These are phyloP conservation scores for Fusarium globosum DNA, from an alignment of 2,329 filamentous ascomycete species.

Conservation along the genomic window DNA sequence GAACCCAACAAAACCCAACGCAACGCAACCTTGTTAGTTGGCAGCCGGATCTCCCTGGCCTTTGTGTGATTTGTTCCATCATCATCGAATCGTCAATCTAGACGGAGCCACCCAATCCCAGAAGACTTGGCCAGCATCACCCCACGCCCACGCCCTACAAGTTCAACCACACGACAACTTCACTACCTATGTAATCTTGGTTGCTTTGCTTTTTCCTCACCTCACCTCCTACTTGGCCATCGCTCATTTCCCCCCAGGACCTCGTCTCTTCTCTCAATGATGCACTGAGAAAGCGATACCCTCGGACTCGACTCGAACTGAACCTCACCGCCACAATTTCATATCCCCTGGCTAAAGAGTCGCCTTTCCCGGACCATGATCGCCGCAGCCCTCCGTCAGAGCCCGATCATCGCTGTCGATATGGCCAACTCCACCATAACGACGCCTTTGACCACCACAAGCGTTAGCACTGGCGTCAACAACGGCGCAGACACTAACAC, in stretches of 20 bases:
- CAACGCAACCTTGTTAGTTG: background rate
- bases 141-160: slow-evolving; percentile 23
- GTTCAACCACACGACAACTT: slow-evolving; percentile 19
- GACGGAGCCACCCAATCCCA: slow-evolving; percentile 21
- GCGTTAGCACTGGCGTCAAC: slow-evolving; percentile 28
- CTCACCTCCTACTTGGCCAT: background rate
- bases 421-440: slow-evolving; percentile 37
- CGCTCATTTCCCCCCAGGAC: background rate
- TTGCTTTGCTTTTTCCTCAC: background rate
- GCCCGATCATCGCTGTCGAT: slow-evolving; percentile 32
- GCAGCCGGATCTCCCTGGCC: slow-evolving; percentile 16
- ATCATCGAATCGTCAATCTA: slow-evolving; percentile 27
- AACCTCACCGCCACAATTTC: slow-evolving; percentile 24
- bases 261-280: slow-evolving; percentile 27
- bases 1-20: background rate
- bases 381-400: slow-evolving; percentile 27
- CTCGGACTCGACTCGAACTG: slow-evolving; percentile 17
- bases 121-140: slow-evolving; percentile 19
- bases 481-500: slow-evolving; percentile 22
- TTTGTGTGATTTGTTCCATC: slow-evolving; percentile 18
- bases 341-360: slow-evolving; percentile 21
- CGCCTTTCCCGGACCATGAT: slow-evolving; percentile 31
- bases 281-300: slow-evolving; percentile 32
- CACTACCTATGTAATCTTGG: background rate
- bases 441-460: slow-evolving; percentile 26